Base-by-base conservation (phyloP, 768 basidiomycete genomes). In the Naganishia friedmannii region DNA sequence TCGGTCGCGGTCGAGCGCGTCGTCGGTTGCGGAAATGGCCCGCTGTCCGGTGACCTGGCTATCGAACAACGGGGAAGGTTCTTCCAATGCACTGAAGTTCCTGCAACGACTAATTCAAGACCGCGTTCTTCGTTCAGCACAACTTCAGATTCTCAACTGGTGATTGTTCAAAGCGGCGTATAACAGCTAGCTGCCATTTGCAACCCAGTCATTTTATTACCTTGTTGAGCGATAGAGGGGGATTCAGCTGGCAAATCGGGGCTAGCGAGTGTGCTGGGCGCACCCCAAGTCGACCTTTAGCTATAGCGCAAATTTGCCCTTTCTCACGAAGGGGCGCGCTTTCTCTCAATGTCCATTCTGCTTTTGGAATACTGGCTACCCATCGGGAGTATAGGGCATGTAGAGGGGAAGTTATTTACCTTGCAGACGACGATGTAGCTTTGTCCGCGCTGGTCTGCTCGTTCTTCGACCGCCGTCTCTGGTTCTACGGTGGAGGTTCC, bases 1-100 rank as follows among this genome's bases (percentile, higher is more conserved):
- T 63, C 39, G 26, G 60, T n/a, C 60, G 60, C 60, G 60, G 60
- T 58, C n/a, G 32, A 12, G 21, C 60, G 60, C 42, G 42, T 63
- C 60, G 21, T n/a, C n/a, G 60, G 60, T 42, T 28, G 21, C 39
- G 34, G 21, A 63, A 51, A 51, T 51, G 48, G 48, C 48, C 45
- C 15, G n/a, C 48, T 51, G 48, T 51, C 21, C 48, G n/a, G n/a
- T n/a, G n/a, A n/a, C n/a, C n/a, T n/a, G n/a, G n/a, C n/a, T n/a
- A n/a, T 51, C 23, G 48, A n/a, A 23, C 48, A 51, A 42, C 45
- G 21, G n/a, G n/a, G n/a, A n/a, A n/a, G n/a, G n/a, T n/a, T n/a
- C n/a, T n/a, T n/a, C n/a, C n/a, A n/a, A n/a, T n/a, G n/a, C n/a
- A n/a, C n/a, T n/a, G n/a, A n/a, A n/a, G n/a, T 26, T 21, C 13